Evolutionary conservation across 768 basidiomycete species (phyloP), one percentile per base, ranked within the genome.

Genomic region (Cystofilobasidium ferigula): DNA sequence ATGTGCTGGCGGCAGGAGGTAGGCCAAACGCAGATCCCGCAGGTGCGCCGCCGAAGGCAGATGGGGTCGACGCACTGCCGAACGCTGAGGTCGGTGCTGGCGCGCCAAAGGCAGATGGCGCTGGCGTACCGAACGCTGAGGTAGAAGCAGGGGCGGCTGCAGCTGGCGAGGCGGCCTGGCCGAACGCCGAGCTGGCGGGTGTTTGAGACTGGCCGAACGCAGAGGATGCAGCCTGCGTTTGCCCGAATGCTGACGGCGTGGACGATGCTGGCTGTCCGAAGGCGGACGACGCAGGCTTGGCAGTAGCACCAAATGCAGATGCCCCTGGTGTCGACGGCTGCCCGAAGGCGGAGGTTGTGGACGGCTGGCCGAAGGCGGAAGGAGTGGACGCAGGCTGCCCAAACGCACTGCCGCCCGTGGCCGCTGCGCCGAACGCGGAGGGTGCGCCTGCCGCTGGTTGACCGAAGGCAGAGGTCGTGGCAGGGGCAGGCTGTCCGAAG

Each of bases 381-480:
- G 61, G 45, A 62, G 22, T 32, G n/a, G 36, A 51, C 4, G 47
- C 48, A 8, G 63, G 32, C 28, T 64, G 63, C 18, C 63, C 63
- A 34, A 64, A 64, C 2, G 63, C 63, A 26, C 54, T 57, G 22
- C 42, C 2, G 3, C 54, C 22, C 16, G 54, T n/a, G 6, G 38
- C 22, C 3, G 53, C 24, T 20, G 26, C 12, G 28, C 54, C 54
- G 28, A 58, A 57, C 8, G 63, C 57, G 40, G 62, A 63, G 45
- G 32, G 30, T 6, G 47, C 20, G 54, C 51, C 10, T 24, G 51
- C 22, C 10, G 58, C 32, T 22, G 45, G 32, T 48, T 61, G 61
- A 32, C 65, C 65, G 54, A 67, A 67, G 3, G 65, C 65, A n/a
- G 65, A 61, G 5, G 59, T 16, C 10, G 57, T 40, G 18, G 40